These are phyloP conservation scores for Chlamydomonas schloesseri DNA, from an alignment of 139 green algal genomes.

Conservation along the genomic window DNA sequence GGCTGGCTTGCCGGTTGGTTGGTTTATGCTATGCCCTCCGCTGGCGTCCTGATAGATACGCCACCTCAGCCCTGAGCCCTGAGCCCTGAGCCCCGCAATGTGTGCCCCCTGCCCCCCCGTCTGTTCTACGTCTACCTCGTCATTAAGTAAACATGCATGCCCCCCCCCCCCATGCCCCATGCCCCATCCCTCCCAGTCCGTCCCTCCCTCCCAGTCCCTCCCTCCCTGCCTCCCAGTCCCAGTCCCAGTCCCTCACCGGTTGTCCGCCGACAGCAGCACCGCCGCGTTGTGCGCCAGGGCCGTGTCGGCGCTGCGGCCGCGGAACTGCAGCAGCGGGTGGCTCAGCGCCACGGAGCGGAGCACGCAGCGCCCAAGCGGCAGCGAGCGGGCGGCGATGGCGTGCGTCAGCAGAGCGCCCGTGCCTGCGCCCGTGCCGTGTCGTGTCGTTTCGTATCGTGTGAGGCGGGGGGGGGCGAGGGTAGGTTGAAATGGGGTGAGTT, in stretches of 20 bases:
- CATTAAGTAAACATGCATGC: no score
- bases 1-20: no score
- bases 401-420: background rate
- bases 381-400: background rate
- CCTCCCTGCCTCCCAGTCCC: background rate
- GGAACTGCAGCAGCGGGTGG: constrained; percentile 32
- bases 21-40: no score
- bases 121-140: no score
- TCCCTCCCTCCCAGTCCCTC: background rate
- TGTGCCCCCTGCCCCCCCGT: no score
- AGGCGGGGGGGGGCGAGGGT: background rate
- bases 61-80: no score
- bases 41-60: no score
- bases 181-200: no score
- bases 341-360: background rate
- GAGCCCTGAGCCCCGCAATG: no score
- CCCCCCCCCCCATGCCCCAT: no score
- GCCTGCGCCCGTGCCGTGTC: no score
- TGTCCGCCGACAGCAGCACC: constrained; percentile 16
- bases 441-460: no score
- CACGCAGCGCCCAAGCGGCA: constrained; percentile 4
- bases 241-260: background rate
- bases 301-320: background rate
- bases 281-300: constrained; percentile 15
- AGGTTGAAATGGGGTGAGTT: background rate